Percentiles rank a stretch among this genome's conserved stretches.
Evolutionary conservation across 164 flowering plant species (phyloP).

Genomic region (Stephania yunnanensis): DNA sequence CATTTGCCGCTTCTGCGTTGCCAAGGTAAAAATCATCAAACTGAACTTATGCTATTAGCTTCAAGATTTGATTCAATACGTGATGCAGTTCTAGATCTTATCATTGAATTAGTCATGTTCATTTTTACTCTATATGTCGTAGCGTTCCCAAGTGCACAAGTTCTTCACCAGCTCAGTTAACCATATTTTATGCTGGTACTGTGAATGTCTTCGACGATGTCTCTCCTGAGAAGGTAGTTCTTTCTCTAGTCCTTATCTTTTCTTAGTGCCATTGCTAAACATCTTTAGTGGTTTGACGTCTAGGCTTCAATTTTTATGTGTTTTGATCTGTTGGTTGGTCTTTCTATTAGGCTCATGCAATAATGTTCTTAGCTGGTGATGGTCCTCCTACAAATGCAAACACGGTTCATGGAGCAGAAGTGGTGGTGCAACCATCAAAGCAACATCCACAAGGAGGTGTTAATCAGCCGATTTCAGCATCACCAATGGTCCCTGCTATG

Average conservation of each 20-base stretch:
- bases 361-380: conserved; percentile 72
- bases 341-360: conserved; percentile 62
- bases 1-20: conserved; percentile 19
- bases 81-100: not conserved
- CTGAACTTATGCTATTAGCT: not conserved
- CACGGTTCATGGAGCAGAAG: conserved; percentile 25
- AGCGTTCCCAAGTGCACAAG: conserved; percentile 31
- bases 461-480: conserved; percentile 37
- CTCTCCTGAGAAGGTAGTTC: conserved; percentile 70
- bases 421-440: conserved; percentile 8
- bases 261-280: not conserved
- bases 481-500: conserved; percentile 33
- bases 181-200: conserved; percentile 73
- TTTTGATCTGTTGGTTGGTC: not conserved
- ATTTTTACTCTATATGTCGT: conserved; percentile 21
- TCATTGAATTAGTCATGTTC: too few relatives aligned
- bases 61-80: not conserved
- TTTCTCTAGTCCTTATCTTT: conserved; percentile 8
- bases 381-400: conserved; percentile 31
- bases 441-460: conserved; percentile 31
- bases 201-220: conserved; percentile 66
- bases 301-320: not conserved
- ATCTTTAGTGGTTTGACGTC: not conserved
- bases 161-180: conserved; percentile 47
- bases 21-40: not conserved